Percentiles rank a stretch among this genome's conserved stretches.
Conservation (phyloP, 192 early-diverging fungal species). For the Phycomyces nitens region DNA sequence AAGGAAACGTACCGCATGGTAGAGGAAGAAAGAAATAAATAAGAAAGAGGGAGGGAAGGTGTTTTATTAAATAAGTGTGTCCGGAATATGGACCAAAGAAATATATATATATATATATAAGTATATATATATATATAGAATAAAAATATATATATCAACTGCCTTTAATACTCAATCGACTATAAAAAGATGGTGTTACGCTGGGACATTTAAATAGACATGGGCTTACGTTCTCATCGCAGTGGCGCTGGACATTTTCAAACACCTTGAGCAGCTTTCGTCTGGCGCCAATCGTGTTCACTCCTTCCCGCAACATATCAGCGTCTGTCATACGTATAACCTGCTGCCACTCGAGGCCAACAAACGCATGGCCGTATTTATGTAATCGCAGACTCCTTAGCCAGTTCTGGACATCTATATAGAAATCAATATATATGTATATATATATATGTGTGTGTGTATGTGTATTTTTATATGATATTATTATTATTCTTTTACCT, state of each 20-base stretch:
- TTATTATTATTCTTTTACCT: constrained; percentile 11
- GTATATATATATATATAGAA: background rate
- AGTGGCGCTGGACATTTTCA: constrained; percentile 33
- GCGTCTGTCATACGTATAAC: constrained; percentile 29
- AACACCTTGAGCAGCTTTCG: constrained; percentile 36
- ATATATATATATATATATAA: background rate
- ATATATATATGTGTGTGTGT: no score
- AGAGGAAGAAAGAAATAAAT: constrained; percentile 11
- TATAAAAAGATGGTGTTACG: constrained; percentile 1
- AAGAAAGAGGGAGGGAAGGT: constrained; percentile 1
- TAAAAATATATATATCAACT: background rate
- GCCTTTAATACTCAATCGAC: constrained; percentile 20
- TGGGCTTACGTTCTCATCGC: constrained; percentile 29
- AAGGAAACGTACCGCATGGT: constrained; percentile 12
- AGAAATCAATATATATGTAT: no score
- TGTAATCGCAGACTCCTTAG: constrained; percentile 33
- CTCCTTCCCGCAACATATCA: constrained; percentile 29
- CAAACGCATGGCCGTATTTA: constrained; percentile 35
- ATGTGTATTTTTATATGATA: no score
- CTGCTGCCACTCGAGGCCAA: constrained; percentile 28
- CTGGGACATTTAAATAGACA: background rate
- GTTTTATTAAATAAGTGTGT: background rate
- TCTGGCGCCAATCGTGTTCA: constrained; percentile 34
- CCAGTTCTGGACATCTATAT: constrained; percentile 33
- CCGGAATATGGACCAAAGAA: constrained; percentile 1